These are phyloP conservation scores for Ceratobasidium sp. DNA, from an alignment of 1,284 basidiomycete genomes.

Conservation along the genomic window DNA sequence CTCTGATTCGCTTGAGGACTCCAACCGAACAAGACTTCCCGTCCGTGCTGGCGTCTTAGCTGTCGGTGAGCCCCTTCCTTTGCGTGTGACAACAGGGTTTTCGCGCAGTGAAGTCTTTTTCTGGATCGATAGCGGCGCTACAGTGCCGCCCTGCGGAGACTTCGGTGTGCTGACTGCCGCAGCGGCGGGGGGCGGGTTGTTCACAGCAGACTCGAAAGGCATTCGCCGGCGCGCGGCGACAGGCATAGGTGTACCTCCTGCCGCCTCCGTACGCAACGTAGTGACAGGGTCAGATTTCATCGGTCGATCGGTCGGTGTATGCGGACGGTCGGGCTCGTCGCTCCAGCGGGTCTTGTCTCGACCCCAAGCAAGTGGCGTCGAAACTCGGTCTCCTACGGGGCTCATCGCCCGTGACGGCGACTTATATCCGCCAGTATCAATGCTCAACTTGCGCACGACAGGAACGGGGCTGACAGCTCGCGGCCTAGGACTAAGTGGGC, in stretches of 20 bases:
- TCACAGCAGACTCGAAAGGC: slow-evolving; percentile 37
- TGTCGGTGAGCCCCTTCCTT: slow-evolving; percentile 42
- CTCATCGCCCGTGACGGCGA: slow-evolving; percentile 15
- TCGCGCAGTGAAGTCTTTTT: slow-evolving; percentile 73
- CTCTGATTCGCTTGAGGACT: background rate
- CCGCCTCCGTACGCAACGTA: slow-evolving; percentile 28
- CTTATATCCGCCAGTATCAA: slow-evolving; percentile 3
- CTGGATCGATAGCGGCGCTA: slow-evolving; percentile 83
- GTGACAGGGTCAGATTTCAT: background rate
- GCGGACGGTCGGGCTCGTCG: slow-evolving; percentile 19
- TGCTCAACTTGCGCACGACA: slow-evolving; percentile 34
- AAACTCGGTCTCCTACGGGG: slow-evolving; percentile 12
- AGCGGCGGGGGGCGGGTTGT: slow-evolving; percentile 4
- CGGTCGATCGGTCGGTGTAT: background rate
- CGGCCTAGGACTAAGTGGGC: background rate
- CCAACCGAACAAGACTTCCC: slow-evolving; percentile 36
- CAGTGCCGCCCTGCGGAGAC: slow-evolving; percentile 49
- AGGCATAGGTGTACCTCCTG: slow-evolving; percentile 39
- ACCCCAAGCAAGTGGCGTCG: slow-evolving; percentile 32
- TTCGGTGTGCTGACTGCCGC: slow-evolving; percentile 36
- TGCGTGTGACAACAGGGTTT: slow-evolving; percentile 29
- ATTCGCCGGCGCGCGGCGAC: slow-evolving; percentile 24
- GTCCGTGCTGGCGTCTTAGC: slow-evolving; percentile 35
- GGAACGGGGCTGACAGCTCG: slow-evolving; percentile 30
- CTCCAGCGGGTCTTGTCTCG: background rate